Base-by-base conservation (phyloP, 768 basidiomycete genomes). In the Porphyrellus cyaneotinctus region DNA sequence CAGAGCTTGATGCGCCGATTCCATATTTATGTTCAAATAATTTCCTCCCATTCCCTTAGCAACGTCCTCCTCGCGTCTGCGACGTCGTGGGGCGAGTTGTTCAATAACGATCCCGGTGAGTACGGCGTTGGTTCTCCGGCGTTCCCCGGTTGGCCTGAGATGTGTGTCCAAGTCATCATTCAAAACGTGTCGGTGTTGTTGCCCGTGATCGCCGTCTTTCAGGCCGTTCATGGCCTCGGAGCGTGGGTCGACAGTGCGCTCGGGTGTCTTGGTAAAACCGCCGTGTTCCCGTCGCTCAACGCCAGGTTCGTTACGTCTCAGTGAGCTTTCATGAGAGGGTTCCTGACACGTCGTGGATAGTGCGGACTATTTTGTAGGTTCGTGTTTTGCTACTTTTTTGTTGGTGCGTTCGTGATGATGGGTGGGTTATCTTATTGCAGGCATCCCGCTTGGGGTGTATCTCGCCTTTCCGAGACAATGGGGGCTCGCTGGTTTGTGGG, bases 41-140 rank as follows among this genome's bases (percentile, higher is more conserved):
- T 18, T 22, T 30, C 33, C 17, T 13, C 38, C 23, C 43, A 10
- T 4, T 28, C 4, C 17, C 17, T n/a, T 54, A 80, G 79, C 47
- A 57, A 66, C 1, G 58, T 76, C 52, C 75, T 80, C 52, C 56
- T 78, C 49, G 63, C 71, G 24, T 80, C 74, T 64, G 66, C 78
- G 12, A 58, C 73, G 35, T 68, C 71, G 7, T 85, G 81, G 80
- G 85, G 75, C 11, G 69, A 73, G 48, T 57, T 87, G 17, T 87
- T 87, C 73, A 85, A 84, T 58, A 72, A 74, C 41, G 83, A 85
- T 61, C 70, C 71, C 2, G 53, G 70, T 73, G 53, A 44, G 70
- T 65, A 23, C 37, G 41, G 3, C 14, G 17, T 36, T 3, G 0
- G 20, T 15, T 23, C 36, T n/a, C 14, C 24, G 15, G 28, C 30